Base-by-base conservation (phyloP, 2,329 filamentous ascomycete species). In the Apiospora kogelbergensis region DNA sequence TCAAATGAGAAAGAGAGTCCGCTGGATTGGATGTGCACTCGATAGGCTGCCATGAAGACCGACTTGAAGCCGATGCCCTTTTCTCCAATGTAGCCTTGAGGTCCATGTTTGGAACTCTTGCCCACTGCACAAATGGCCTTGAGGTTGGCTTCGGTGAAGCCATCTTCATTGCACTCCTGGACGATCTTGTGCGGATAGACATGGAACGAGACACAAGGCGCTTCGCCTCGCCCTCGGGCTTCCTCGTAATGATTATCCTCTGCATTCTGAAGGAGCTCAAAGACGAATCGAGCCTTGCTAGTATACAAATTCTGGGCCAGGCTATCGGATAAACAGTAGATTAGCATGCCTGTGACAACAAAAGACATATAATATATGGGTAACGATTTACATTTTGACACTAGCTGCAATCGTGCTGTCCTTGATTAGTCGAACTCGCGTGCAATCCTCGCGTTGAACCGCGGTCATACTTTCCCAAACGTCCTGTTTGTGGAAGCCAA, bases 21-120 rank as follows among this genome's bases (percentile, higher is more conserved):
- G 0, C 81, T 80, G 0, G 84, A 86, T 30, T 80, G 79, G 17
- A 86, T 83, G 48, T 80, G 79, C 6, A 83, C 83, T 37, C 79
- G 80, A 69, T 76, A 80, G 0, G 84, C 82, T 0, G 78, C 84
- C 73, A 79, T 85, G 70, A 86, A 87, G 1, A 84, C 83, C 0
- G 84, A 84, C 69, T 86, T 86, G 76, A 86, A 86, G 0, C 84
- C 84, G n/a, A 86, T 84, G 17, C 84, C 84, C 68, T 86, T 86
- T 68, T 83, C 82, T 2, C 84, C 84, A 24, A 84, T 84, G 46
- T 84, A 85, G 0, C 81, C 81, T 7, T 81, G 78, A 0, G 75
- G 74, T 1, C 71, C 74, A 0, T 73, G 76, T 67, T 86, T 86
- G 5, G 85, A 83, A 71, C 85, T 87, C n/a, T 81, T 65, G 1